A percentile compares a stretch with the other conserved stretches of the same genome.
Evolutionary conservation across 345 rosid genomes (phyloP).

Genomic region (Dovyalis caffra): DNA sequence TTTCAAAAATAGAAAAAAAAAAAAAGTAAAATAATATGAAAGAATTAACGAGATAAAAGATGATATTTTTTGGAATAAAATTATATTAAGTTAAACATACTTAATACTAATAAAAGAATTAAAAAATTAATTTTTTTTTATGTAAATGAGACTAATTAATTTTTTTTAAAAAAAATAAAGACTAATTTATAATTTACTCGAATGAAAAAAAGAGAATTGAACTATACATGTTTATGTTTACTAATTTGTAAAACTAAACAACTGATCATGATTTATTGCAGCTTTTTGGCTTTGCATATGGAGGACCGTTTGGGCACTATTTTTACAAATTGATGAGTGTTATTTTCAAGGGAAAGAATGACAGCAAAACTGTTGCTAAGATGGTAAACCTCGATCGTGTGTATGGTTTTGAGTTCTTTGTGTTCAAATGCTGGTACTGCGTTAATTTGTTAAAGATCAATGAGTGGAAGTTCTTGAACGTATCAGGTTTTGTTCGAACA

Average conservation of each 20-base stretch:
- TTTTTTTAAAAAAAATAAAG: no score
- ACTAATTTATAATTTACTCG: no score
- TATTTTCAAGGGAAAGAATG: slow-evolving; percentile 73
- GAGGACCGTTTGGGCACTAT: slow-evolving; percentile 90
- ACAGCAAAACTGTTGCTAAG: slow-evolving; percentile 68
- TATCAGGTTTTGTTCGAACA: slow-evolving; percentile 84
- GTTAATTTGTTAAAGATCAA: neutral
- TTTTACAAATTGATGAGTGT: slow-evolving; percentile 78
- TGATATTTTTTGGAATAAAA: no score
- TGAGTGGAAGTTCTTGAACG: neutral
- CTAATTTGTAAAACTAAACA: neutral
- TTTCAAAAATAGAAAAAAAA: no score
- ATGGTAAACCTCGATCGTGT: slow-evolving; percentile 54
- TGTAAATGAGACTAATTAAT: no score
- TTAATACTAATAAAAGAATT: no score
- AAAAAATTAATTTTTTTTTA: no score
- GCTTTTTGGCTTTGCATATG: slow-evolving; percentile 88
- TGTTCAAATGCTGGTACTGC: neutral
- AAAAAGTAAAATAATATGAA: no score
- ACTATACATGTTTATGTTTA: no score
- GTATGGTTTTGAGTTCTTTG: neutral
- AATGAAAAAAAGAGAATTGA: no score
- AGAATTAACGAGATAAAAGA: no score
- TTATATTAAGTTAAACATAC: no score
- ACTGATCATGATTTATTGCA: slow-evolving; percentile 20